Evolutionary conservation across 2,329 filamentous ascomycete species (phyloP).

Genomic region (Didymella keratinophila): DNA sequence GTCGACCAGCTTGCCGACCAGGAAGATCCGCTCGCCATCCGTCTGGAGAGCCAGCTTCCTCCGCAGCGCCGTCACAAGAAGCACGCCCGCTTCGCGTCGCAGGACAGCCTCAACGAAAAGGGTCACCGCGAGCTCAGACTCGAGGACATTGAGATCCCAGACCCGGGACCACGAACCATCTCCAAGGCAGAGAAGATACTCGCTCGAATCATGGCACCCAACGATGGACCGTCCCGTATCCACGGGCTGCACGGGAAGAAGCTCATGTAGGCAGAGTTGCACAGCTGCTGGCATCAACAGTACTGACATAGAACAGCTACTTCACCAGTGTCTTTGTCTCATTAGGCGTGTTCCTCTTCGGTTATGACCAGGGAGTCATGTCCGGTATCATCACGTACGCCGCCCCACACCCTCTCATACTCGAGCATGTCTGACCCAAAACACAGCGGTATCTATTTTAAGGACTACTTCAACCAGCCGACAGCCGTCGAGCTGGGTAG

Average conservation of each 20-base stretch:
- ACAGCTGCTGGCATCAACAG: not conserved
- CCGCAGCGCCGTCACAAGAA: conserved; percentile 60
- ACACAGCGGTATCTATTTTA: conserved; percentile 81
- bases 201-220: conserved; percentile 83
- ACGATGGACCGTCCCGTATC: conserved; percentile 72
- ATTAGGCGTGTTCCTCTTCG: conserved; percentile 85
- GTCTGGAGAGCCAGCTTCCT: conserved; percentile 71
- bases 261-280: conserved; percentile 71
- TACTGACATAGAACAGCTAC: conserved; percentile 67
- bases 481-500: conserved; percentile 88
- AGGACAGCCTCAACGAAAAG: conserved; percentile 54
- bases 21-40: conserved; percentile 80
- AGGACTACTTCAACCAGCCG: conserved; percentile 90
- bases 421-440: conserved; percentile 39
- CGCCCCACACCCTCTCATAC: conserved; percentile 27
- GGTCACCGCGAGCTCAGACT: conserved; percentile 58
- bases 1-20: conserved; percentile 87
- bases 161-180: conserved; percentile 68
- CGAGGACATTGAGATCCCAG: conserved; percentile 84
- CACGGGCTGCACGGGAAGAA: conserved; percentile 96
- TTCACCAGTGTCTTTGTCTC: conserved; percentile 94
- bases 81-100: conserved; percentile 72
- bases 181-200: conserved; percentile 74
- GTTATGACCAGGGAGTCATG: conserved; percentile 92
- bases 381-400: conserved; percentile 75